Evolutionary conservation across 2,329 filamentous ascomycete genomes (phyloP).

Genomic region (Epichloe coenophiala): DNA sequence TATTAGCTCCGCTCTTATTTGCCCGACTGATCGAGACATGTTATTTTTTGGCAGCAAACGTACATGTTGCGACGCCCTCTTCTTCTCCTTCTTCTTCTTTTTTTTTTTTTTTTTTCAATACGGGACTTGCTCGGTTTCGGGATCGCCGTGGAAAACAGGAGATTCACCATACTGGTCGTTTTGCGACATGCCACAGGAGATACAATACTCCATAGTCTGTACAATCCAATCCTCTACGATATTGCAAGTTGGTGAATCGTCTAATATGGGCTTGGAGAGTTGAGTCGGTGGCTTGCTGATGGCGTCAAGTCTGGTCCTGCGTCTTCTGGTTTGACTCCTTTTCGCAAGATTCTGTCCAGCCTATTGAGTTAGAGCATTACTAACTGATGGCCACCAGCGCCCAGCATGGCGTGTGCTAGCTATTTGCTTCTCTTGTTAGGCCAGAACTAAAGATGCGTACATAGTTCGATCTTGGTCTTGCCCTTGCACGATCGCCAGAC

Average conservation of each 20-base stretch:
- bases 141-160: neutral
- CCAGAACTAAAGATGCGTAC: neutral
- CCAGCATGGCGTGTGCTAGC: neutral
- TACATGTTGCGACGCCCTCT: too few relatives aligned
- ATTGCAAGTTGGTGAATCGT: too few relatives aligned
- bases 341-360: neutral
- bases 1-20: neutral
- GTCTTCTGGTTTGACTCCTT: neutral
- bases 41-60: neutral
- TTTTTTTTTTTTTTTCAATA: too few relatives aligned
- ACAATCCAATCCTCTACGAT: too few relatives aligned
- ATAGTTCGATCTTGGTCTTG: too few relatives aligned
- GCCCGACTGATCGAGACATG: neutral
- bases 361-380: neutral
- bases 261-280: too few relatives aligned
- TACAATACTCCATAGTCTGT: too few relatives aligned
- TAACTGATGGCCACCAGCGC: too few relatives aligned
- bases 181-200: too few relatives aligned
- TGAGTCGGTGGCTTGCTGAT: neutral
- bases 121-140: neutral
- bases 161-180: too few relatives aligned
- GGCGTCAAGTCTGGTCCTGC: neutral
- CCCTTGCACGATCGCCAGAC: too few relatives aligned
- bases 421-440: neutral
- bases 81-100: too few relatives aligned